phyloP scores from a whole-genome alignment of 1,139 yeast genomes.

The Kurtzmaniella quercitrusa region DNA sequence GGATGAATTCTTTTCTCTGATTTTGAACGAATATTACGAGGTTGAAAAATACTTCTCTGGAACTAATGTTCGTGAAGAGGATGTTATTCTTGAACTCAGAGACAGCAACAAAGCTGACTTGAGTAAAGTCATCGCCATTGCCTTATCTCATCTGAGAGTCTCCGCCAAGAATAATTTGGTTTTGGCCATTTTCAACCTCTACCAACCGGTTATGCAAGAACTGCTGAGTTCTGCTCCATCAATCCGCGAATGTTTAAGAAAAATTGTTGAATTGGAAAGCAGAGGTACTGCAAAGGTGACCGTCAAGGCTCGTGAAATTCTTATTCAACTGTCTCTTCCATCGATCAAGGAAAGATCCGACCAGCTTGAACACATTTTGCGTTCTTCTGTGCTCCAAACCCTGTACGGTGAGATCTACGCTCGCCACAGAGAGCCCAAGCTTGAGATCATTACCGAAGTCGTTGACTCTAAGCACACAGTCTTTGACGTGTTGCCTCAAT shows the following conservation, averaged over 20 bases:
- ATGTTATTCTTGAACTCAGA: conserved; percentile 77
- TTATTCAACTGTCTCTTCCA: conserved; percentile 94
- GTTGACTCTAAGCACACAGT: conserved; percentile 95
- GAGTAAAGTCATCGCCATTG: conserved; percentile 64
- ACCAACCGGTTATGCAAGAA: conserved; percentile 71
- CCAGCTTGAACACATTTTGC: conserved; percentile 91
- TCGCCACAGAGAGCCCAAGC: conserved; percentile 77
- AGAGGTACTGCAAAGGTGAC: conserved; percentile 92
- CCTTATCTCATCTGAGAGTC: conserved; percentile 87
- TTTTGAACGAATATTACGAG: conserved; percentile 67
- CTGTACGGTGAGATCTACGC: conserved; percentile 80
- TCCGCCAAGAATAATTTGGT: conserved; percentile 89
- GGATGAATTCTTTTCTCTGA: conserved; percentile 63
- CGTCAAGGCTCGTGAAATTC: conserved; percentile 92
- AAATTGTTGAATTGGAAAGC: conserved; percentile 81
- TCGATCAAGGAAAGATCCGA: conserved; percentile 94
- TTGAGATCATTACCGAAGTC: conserved; percentile 78
- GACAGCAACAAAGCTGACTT: conserved; percentile 82
- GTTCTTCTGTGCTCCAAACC: conserved; percentile 86
- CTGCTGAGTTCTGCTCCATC: conserved; percentile 64
- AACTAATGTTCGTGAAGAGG: conserved; percentile 73
- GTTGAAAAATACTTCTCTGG: conserved; percentile 80
- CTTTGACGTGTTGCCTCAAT: conserved; percentile 91
- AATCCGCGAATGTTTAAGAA: conserved; percentile 67
- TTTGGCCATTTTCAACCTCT: conserved; percentile 76